These are phyloP conservation scores for Panaeolus papilionaceus DNA, from an alignment of 768 basidiomycete species.

Conservation along the genomic window DNA sequence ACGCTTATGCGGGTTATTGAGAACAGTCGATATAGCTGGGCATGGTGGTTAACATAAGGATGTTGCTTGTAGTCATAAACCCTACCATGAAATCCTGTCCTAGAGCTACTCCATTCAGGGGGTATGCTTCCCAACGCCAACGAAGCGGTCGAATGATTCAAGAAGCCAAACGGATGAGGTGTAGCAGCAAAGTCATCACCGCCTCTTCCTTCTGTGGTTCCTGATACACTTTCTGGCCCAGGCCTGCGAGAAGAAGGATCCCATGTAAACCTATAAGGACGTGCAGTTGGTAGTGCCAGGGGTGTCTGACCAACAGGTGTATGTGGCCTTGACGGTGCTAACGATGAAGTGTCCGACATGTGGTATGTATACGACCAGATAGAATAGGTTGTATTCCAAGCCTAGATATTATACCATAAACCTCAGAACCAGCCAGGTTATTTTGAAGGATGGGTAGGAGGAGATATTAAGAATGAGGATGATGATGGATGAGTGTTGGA, in stretches of 20 bases:
- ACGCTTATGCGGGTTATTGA: constrained; percentile 87
- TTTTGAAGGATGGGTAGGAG: not conserved
- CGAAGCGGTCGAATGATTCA: constrained; percentile 55
- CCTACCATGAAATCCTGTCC: constrained; percentile 88
- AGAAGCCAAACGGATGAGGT: constrained; percentile 52
- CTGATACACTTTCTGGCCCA: constrained; percentile 79
- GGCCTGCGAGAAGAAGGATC: constrained; percentile 60
- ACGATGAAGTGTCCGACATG: constrained; percentile 58
- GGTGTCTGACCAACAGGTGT: constrained; percentile 54
- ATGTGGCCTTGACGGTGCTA: constrained; percentile 58
- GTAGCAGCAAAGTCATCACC: constrained; percentile 66
- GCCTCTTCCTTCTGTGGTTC: constrained; percentile 69
- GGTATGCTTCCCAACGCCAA: constrained; percentile 58
- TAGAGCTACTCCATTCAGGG: constrained; percentile 79
- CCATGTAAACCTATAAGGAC: constrained; percentile 80
- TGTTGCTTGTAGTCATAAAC: constrained; percentile 29
- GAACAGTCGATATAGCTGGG: constrained; percentile 90
- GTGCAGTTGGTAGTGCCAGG: constrained; percentile 47
- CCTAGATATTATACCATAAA: not conserved
- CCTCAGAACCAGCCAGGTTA: not conserved
- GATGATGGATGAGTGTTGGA: constrained; percentile 16
- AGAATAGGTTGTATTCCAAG: not conserved
- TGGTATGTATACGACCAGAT: not conserved
- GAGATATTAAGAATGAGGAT: constrained; percentile 11
- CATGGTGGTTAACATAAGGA: constrained; percentile 8